Base-by-base conservation (phyloP, 345 rosid species). In the Salix arbutifolia region DNA sequence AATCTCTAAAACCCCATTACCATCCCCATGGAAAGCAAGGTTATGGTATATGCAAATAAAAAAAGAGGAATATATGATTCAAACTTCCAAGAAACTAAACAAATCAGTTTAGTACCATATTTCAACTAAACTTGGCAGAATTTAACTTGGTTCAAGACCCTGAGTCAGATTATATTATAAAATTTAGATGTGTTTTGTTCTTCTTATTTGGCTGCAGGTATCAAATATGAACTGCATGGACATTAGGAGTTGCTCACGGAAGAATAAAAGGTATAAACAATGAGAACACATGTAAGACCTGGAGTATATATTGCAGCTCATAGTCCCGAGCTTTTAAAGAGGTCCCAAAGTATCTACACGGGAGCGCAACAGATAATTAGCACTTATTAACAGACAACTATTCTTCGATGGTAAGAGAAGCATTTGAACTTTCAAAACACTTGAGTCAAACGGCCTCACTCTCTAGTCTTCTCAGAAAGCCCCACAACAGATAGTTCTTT, bases 401-500 rank as follows among this genome's bases (percentile, higher is more conserved):
- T 21, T 38, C 42, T 70, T 44, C 52, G 17, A 72, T 52, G 40
- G 71, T 65, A 73, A 12, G 44, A 19, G 42, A 73, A 64, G 64
- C 17, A 31, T 68, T 33, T 73, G 70, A 60, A 33, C 65, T 25
- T 77, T 62, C n/a, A 67, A 66, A 73, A 76, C 37, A 42, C 26
- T 71, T 18, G 17, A 30, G 65, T 71, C 23, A 76, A 72, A 82
- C n/a, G 69, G 75, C 74, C 96, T 76, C 75, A 96, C 99, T 96
- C 99, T 85, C 89, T 92, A 76, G 88, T 96, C 91, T 81, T 88
- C 66, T 60, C 76, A 72, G 97, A 93, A 74, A 96, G 97, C 50
- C 98, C 98, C 69, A 96, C 99, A 14, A 72, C 82, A 60, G 94
- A 85, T 79, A 96, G 81, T 86, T 96, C 98, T 88, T 93, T 96